Base-by-base conservation (phyloP, 1,284 basidiomycete species). In the Papiliotrema nemorosa region DNA sequence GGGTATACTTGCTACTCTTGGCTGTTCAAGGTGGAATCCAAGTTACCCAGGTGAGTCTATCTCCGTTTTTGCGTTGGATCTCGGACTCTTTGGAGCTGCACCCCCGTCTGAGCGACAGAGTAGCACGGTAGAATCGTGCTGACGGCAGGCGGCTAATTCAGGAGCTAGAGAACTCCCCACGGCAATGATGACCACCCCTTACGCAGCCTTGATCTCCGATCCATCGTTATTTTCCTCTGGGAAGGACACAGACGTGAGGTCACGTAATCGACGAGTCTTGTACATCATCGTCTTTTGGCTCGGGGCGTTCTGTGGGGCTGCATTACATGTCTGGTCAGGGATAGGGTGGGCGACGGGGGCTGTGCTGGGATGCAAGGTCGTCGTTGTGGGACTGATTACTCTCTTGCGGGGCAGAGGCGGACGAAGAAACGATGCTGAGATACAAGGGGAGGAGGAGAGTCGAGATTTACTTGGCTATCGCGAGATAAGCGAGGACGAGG, bases 151-250 rank as follows among this genome's bases (percentile, higher is more conserved):
- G 33, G 54, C 59, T 2, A 56, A 59, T 37, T 49, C 59, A 13
- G 63, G 62, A 22, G 46, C 50, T 6, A 50, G 52, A 2, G 62
- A 64, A 41, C 53, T 63, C 34, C 59, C 62, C 20, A 61, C 61
- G 4, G 61, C 58, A n/a, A 66, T 62, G 47, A 59, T 62, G 45
- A 64, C 64, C 14, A 59, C 60, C 3, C 54, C 56, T 5, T 62
- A 64, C 37, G 62, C 58, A 1, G 52, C 52, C 20, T 54, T 66
- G 20, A 49, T 64, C 37, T 58, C 60, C 20, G 62, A 66, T 52
- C 58, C 60, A 10, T 39, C 50, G 20, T 52, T 66, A 14, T 60
- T 66, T 43, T 27, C 20, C 2, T 18, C 31, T 3, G 27, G 41
- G 4, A 31, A 24, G 14, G 22, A 16, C 13, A 40, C 18, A 16